phyloP scores from a whole-genome alignment of 306 rosid genomes.

The Alnus rubra region DNA sequence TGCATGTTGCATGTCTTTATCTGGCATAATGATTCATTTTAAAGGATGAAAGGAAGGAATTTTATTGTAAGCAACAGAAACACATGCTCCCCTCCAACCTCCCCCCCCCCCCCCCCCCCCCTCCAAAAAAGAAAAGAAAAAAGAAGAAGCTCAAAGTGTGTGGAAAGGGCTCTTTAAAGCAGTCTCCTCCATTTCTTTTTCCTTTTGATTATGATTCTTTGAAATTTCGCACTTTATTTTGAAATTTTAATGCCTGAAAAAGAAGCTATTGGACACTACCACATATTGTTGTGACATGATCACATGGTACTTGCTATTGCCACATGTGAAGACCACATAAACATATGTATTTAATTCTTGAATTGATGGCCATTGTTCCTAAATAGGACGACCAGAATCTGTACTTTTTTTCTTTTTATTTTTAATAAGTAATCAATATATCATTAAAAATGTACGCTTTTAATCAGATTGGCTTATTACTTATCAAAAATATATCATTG shows the following conservation, averaged over 20 bases:
- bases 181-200: not conserved
- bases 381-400: slow-evolving; percentile 6
- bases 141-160: not conserved
- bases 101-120: no score
- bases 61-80: not conserved
- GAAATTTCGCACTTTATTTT: not conserved
- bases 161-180: not conserved
- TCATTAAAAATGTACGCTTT: no score
- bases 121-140: not conserved
- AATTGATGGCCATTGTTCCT: slow-evolving; percentile 3
- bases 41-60: not conserved
- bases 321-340: not conserved
- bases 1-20: slow-evolving; percentile 15
- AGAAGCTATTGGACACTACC: not conserved
- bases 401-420: not conserved
- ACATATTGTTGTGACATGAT: not conserved
- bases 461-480: no score
- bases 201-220: not conserved
- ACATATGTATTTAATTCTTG: not conserved
- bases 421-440: no score
- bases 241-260: not conserved
- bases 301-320: not conserved
- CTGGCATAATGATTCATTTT: not conserved
- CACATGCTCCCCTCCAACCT: not conserved
- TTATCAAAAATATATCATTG: no score